Base-by-base conservation (phyloP, 225 moss, liverwort and hornwort species). In the Anthoceros angustus region DNA sequence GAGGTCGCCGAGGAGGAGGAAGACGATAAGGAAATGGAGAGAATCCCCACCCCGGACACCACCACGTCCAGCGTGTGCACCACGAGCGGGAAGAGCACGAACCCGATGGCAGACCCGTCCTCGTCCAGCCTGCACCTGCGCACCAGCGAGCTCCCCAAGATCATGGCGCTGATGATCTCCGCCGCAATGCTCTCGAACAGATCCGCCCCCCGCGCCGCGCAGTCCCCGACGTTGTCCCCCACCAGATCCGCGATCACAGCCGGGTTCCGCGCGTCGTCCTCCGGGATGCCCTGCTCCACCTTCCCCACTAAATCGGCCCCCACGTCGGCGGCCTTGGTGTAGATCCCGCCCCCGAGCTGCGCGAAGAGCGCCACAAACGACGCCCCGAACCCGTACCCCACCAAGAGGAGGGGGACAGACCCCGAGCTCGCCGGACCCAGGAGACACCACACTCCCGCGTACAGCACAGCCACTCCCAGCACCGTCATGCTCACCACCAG, bases 351-450 rank as follows among this genome's bases (percentile, higher is more conserved):
- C 73, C 95, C 95, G 32, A 95, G 80, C 77, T 95, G 95, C 8
- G 95, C 95, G 77, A 95, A 95, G 41, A 98, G 78, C 65, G 95
- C 95, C 70, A 98, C 95, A 77, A 98, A 98, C 42, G 95, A 98
- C 67, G 95, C 95, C 64, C 95, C 95, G 74, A 98, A 98, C 10
- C 95, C 95, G 67, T 98, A 98, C 25, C 95, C 95, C 67, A 98
- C 95, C 66, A 98, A 82, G 68, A 92, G 88, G 42, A 98, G 74
- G 67, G 95, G 95, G 82, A 98, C 95, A 45, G 9, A 9, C 43
- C 43, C 9, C 9, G 43, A 14, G 9, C 9, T 14, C 43, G 9
- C 14, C 91, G 85, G 65, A 66, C 39, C 64, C 69, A 76, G 48
- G 70, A n/a, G n/a, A n/a, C n/a, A n/a, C n/a, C 25, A 70, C 32